phyloP scores from a whole-genome alignment of 345 rosid genomes.

The Lepidium aucheri region DNA sequence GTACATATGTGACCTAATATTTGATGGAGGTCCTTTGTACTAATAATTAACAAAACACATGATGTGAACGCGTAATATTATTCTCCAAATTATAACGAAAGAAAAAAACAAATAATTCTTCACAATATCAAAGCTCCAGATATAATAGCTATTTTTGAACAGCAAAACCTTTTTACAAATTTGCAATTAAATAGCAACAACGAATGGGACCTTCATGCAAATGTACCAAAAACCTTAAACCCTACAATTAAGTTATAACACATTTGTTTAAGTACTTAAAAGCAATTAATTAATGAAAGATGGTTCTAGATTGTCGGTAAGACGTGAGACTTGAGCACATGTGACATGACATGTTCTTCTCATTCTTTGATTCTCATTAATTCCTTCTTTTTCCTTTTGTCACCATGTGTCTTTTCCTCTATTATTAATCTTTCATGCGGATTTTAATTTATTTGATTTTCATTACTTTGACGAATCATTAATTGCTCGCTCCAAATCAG shows the following conservation, averaged over 20 bases:
- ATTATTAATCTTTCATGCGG: constrained; percentile 11
- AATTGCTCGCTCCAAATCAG: background rate
- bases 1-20: background rate
- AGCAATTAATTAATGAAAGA: background rate
- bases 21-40: background rate
- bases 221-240: background rate
- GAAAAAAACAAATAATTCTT: too few relatives aligned
- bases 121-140: too few relatives aligned
- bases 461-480: constrained; percentile 3
- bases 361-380: background rate
- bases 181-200: background rate
- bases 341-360: constrained; percentile 22
- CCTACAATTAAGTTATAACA: background rate
- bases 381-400: background rate
- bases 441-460: background rate
- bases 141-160: too few relatives aligned
- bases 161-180: too few relatives aligned
- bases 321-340: constrained; percentile 21
- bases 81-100: background rate
- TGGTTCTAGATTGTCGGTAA: constrained; percentile 22
- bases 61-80: constrained; percentile 10
- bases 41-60: constrained; percentile 18
- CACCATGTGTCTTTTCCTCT: too few relatives aligned
- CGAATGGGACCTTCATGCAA: background rate
- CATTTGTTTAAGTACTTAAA: background rate